Conservation (phyloP, 495 filamentous ascomycete species). For the Penicillium malachiteum region DNA sequence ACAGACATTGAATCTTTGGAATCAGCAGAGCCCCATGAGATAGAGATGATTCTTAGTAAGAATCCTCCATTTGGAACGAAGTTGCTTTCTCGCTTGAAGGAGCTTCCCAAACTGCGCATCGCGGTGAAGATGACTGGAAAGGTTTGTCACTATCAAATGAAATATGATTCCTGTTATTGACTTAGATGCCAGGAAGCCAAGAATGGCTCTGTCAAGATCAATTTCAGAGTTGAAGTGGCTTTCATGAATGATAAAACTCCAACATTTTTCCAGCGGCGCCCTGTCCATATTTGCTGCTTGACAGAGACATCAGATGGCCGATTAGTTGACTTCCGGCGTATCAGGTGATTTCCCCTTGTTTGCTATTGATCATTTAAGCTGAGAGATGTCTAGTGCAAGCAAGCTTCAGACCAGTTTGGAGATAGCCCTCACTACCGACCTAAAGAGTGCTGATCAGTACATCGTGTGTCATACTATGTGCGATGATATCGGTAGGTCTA, state of each 20-base stretch:
- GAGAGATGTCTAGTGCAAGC: slow-evolving; percentile 48
- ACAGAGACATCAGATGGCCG: slow-evolving; percentile 73
- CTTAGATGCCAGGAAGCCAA: slow-evolving; percentile 34
- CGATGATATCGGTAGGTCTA: slow-evolving; percentile 71
- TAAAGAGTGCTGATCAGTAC: slow-evolving; percentile 55
- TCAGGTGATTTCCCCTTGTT: slow-evolving; percentile 39
- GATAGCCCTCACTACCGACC: slow-evolving; percentile 57
- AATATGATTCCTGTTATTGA: neutral
- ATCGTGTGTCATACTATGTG: slow-evolving; percentile 78
- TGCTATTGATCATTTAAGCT: neutral
- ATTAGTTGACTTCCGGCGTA: slow-evolving; percentile 76
- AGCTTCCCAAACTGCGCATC: slow-evolving; percentile 75
- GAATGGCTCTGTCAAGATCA: slow-evolving; percentile 50
- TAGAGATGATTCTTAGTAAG: slow-evolving; percentile 74
- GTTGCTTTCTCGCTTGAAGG: slow-evolving; percentile 58
- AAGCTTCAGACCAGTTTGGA: slow-evolving; percentile 65
- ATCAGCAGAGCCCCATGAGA: slow-evolving; percentile 60
- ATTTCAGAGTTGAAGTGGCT: slow-evolving; percentile 66
- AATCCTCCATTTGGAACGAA: slow-evolving; percentile 83
- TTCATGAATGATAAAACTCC: slow-evolving; percentile 69
- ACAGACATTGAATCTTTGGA: slow-evolving; percentile 69
- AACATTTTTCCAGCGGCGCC: slow-evolving; percentile 57
- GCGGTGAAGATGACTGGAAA: slow-evolving; percentile 50
- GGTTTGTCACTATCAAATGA: slow-evolving; percentile 29
- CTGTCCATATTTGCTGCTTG: slow-evolving; percentile 70